Evolutionary conservation across 805 yeast genomes (phyloP), one percentile per base, ranked within the genome.

Genomic region (Ogataea wickerhamii): DNA sequence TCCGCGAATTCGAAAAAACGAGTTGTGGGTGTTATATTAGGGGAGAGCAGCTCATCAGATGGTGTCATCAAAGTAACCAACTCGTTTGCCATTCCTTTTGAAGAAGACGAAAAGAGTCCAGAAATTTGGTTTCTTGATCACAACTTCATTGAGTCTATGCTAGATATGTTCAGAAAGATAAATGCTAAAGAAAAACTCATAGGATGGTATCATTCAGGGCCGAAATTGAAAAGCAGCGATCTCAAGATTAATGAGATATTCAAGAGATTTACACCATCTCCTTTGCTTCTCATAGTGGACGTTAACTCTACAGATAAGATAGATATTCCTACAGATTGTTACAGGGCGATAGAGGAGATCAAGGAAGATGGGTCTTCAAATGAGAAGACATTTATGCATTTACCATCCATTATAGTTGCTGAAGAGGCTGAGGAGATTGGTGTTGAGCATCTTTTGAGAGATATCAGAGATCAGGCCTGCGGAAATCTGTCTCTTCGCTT

Each of bases 131-230:
- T 93, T 58, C 68, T 93, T 53, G 98, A 93, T 60, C 98, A 93
- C 67, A 91, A 93, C 61, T 93, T 82, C 61, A 87, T 93, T 43
- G 98, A 91, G 58, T 78, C 85, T 38, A 93, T 93, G 99, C 82
- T 88, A 48, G 96, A 88, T 51, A 93, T 93, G 99, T 91, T 88
- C 67, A 87, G 86, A 60, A 93, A 94, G 63, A 89, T 93, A 61
- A 94, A 89, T 66, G 99, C 99, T 14, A 89, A 87, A 66, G 99
- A 93, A 63, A 86, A 80, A 60, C 72, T 93, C 33, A 80, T 93
- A 58, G 99, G 99, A n/a, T 93, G 99, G 99, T 93, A 93, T 61
- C 99, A 93, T 63, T 82, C 96, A 6, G 99, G 98, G 4, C 97
- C 98, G 14, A 88, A 88, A 61, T 74, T 94, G 48, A 80, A 78